A percentile compares a stretch with the other conserved stretches of the same genome.
These are phyloP conservation scores for Malassezia arunalokei DNA, from an alignment of 1,284 basidiomycete genomes.

Conservation along the genomic window DNA sequence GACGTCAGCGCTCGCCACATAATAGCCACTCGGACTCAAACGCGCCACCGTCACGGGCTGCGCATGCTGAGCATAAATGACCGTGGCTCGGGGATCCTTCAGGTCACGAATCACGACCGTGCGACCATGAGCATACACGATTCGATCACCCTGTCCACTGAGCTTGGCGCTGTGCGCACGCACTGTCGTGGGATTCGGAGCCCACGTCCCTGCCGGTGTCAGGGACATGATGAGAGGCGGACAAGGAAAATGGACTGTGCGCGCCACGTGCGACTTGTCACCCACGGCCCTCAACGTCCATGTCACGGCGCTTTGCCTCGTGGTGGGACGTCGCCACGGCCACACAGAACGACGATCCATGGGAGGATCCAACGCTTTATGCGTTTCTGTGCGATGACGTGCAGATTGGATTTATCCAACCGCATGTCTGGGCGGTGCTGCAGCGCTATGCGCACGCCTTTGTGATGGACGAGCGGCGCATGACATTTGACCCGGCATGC, in stretches of 20 bases:
- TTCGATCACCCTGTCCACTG: constrained; percentile 61
- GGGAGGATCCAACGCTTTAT: constrained; percentile 23
- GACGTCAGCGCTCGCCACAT: constrained; percentile 61
- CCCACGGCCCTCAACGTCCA: neutral
- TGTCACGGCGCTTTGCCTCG: constrained; percentile 1
- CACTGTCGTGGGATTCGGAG: constrained; percentile 34
- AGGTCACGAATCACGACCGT: constrained; percentile 52
- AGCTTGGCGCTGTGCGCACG: constrained; percentile 70
- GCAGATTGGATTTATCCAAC: constrained; percentile 35
- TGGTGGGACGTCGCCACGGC: constrained; percentile 19
- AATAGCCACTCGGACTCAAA: constrained; percentile 85
- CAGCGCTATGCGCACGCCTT: constrained; percentile 10
- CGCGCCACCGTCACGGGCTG: constrained; percentile 77
- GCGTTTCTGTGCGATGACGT: constrained; percentile 28
- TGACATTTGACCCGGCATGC: constrained; percentile 17
- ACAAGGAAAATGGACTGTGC: constrained; percentile 3
- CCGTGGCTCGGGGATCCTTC: constrained; percentile 18
- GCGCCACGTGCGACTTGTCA: neutral
- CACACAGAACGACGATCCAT: constrained; percentile 40
- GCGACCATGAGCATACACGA: constrained; percentile 75
- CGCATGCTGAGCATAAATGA: constrained; percentile 64
- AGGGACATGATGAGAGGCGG: constrained; percentile 9
- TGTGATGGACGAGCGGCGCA: neutral
- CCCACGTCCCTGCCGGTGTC: constrained; percentile 1
- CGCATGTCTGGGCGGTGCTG: constrained; percentile 23